phyloP scores from a whole-genome alignment of 257 asterid genomes.

The Cynanchum wilfordii region DNA sequence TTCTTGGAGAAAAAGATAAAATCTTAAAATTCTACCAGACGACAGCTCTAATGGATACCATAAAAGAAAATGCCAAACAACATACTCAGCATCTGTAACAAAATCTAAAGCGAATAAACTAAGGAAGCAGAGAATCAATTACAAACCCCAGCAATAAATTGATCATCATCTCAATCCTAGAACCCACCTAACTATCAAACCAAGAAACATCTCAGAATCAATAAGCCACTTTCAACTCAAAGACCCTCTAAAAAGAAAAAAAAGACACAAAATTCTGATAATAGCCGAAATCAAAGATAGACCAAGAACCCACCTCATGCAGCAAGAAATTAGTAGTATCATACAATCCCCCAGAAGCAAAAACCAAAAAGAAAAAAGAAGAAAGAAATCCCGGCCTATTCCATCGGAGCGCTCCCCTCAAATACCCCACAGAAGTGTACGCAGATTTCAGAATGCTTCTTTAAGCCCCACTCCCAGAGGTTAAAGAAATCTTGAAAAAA shows the following conservation, averaged over 20 bases:
- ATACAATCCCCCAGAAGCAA: background rate
- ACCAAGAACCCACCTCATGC: conserved; percentile 21
- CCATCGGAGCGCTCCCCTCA: background rate
- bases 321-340: conserved; percentile 7
- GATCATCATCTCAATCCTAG: conserved; percentile 11
- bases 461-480: conserved; percentile 9
- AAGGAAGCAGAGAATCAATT: background rate
- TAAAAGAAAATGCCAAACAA: conserved; percentile 13
- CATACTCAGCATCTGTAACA: conserved; percentile 4
- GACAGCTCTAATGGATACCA: background rate
- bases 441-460: conserved; percentile 1
- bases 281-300: conserved; percentile 24
- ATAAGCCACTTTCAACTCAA: conserved; percentile 13
- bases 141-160: conserved; percentile 5
- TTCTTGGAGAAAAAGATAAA: conserved; percentile 2
- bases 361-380: background rate
- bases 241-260: conserved; percentile 1
- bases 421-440: background rate
- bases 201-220: conserved; percentile 7
- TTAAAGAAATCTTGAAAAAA: conserved; percentile 16
- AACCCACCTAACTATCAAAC: conserved; percentile 15
- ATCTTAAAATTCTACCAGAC: background rate
- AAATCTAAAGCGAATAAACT: conserved; percentile 5
- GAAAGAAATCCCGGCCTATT: background rate
- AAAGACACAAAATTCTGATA: conserved; percentile 21